Evolutionary conservation across 768 basidiomycete species (phyloP).

Genomic region (Lentinula aciculospora): DNA sequence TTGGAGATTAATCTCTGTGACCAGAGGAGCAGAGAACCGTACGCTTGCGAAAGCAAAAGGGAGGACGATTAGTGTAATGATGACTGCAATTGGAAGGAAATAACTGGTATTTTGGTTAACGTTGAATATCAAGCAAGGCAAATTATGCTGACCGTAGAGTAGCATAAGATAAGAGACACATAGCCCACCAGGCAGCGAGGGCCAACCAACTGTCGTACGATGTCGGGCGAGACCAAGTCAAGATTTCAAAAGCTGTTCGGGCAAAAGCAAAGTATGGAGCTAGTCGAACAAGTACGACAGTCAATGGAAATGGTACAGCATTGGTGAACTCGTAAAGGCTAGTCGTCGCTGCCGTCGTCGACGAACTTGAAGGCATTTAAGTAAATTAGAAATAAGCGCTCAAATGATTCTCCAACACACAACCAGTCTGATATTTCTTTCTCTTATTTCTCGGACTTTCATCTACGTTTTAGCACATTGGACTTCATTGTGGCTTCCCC

Average conservation of each 20-base stretch:
- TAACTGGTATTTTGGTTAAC: conserved; percentile 32
- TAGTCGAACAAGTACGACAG: conserved; percentile 54
- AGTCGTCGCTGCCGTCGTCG: neutral
- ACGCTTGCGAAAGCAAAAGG: conserved; percentile 18
- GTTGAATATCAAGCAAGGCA: conserved; percentile 2
- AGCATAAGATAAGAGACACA: conserved; percentile 56
- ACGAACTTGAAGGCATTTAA: neutral
- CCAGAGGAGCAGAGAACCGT: conserved; percentile 20
- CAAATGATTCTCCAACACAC: neutral
- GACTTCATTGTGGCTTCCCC: neutral
- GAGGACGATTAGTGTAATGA: conserved; percentile 30
- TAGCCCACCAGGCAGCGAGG: conserved; percentile 71
- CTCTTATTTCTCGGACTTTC: conserved; percentile 23
- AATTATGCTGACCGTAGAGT: conserved; percentile 37
- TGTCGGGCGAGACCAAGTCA: conserved; percentile 47
- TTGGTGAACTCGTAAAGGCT: conserved; percentile 40
- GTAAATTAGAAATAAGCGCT: neutral
- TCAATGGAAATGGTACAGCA: conserved; percentile 57
- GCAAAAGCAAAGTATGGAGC: conserved; percentile 44
- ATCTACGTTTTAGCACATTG: conserved; percentile 11
- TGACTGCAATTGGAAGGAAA: conserved; percentile 47
- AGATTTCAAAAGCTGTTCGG: conserved; percentile 38
- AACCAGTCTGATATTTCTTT: neutral
- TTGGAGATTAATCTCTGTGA: conserved; percentile 54
- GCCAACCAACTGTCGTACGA: conserved; percentile 63